Evolutionary conservation across 176 grass and related monocot species (phyloP), one percentile per base, ranked within the genome.

Genomic region (Raddia distichophylla): DNA sequence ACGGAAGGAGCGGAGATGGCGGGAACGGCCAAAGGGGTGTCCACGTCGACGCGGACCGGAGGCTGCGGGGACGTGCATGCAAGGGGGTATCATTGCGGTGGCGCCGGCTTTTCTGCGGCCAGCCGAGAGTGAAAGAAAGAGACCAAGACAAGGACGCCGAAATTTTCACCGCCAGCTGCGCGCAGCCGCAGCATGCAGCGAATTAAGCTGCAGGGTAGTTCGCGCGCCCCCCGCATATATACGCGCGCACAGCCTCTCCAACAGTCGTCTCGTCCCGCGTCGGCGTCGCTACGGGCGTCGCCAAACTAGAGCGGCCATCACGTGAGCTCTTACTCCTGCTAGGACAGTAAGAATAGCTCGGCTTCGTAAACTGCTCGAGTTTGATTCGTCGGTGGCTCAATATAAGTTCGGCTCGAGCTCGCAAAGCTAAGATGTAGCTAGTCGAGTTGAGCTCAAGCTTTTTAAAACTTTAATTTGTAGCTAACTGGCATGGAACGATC

Each of bases 11-110:
- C 37, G 37, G 37, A 40, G 37, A 40, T 2, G 17, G 10, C 58
- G 27, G 80, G 74, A 18, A 77, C 18, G 80, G 67, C 59, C 68
- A 60, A 66, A 59, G 67, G 49, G 71, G 83, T 32, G 73, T 90
- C 88, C 77, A 84, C 85, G 91, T 85, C 81, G 27, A 27, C 27
- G 69, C 61, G 70, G 64, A 79, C 74, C 32, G 42, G 80, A 82
- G 60, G 64, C 77, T 17, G 17, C 67, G 77, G 67, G 58, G 67
- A 73, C 73, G 76, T 34, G 75, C 44, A 76, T 40, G 37, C 37
- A 40, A 5, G 37, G 76, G 70, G 42, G 8, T 68, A 90, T 64
- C 17, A 74, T 78, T 81, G 71, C 69, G 67, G 80, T 83, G 82
- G 85, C 62, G 76, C 69, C 71, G 68, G 85, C 83, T 77, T 66